Percentiles rank a stretch among this genome's conserved stretches.
These are phyloP conservation scores for Sabuloglossum arenarium DNA, from an alignment of 495 filamentous ascomycete species.

Conservation along the genomic window DNA sequence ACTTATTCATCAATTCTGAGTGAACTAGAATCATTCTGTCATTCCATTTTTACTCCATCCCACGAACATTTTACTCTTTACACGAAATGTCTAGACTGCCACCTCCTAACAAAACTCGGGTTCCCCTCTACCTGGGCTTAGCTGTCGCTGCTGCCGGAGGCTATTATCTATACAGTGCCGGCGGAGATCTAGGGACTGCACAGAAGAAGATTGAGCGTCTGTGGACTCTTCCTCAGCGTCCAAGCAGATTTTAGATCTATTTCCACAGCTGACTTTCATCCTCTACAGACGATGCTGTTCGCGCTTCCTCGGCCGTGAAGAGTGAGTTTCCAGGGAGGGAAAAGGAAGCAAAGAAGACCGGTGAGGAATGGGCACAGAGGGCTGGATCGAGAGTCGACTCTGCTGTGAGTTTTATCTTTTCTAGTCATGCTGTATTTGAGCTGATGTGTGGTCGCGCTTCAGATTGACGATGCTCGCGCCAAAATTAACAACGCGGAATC, in stretches of 20 bases:
- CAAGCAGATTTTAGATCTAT: not conserved
- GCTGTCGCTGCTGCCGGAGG: conserved; percentile 45
- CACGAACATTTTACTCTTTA: not conserved
- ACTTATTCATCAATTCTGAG: too few relatives aligned
- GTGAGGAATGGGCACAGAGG: conserved; percentile 27
- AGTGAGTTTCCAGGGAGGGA: conserved; percentile 31
- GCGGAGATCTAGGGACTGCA: conserved; percentile 61
- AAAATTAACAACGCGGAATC: conserved; percentile 28
- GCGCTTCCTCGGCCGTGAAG: conserved; percentile 42
- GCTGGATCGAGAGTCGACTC: conserved; percentile 33
- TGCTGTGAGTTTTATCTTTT: conserved; percentile 22
- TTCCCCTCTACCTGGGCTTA: conserved; percentile 35
- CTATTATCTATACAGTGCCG: conserved; percentile 84
- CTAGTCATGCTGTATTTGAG: not conserved
- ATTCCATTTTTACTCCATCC: not conserved
- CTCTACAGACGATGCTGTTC: conserved; percentile 35
- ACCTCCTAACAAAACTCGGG: conserved; percentile 22
- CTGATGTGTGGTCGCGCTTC: not conserved
- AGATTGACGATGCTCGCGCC: conserved; percentile 42
- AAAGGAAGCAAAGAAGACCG: conserved; percentile 29
- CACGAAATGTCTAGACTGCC: not conserved
- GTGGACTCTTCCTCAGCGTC: conserved; percentile 9
- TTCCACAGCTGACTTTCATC: conserved; percentile 5
- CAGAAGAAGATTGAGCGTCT: conserved; percentile 66
- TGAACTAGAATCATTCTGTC: not conserved